phyloP scores from a whole-genome alignment of 257 asterid species.

The Gentiana straminea region DNA sequence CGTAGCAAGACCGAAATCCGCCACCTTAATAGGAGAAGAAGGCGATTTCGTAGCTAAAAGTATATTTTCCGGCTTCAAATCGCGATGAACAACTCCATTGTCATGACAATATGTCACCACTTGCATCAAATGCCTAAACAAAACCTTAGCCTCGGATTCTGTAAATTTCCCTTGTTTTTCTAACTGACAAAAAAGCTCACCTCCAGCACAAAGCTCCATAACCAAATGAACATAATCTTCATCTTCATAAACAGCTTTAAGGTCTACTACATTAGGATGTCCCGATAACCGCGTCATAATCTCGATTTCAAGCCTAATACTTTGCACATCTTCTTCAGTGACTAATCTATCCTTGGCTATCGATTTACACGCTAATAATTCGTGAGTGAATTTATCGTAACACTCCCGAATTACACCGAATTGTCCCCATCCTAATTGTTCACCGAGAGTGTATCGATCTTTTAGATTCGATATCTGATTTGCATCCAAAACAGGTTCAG shows the following conservation, averaged over 20 bases:
- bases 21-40: slow-evolving; percentile 66
- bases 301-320: slow-evolving; percentile 76
- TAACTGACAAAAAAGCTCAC: slow-evolving; percentile 69
- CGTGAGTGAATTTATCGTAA: slow-evolving; percentile 48
- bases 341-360: slow-evolving; percentile 68
- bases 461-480: slow-evolving; percentile 24
- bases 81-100: slow-evolving; percentile 71
- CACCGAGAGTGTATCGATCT: slow-evolving; percentile 50
- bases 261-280: slow-evolving; percentile 69
- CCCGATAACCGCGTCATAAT: slow-evolving; percentile 74
- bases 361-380: slow-evolving; percentile 73
- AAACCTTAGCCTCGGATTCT: slow-evolving; percentile 44
- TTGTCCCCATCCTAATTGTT: slow-evolving; percentile 73
- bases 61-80: slow-evolving; percentile 75
- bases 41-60: slow-evolving; percentile 54
- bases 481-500: slow-evolving; percentile 39
- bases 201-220: slow-evolving; percentile 92
- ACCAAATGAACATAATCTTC: slow-evolving; percentile 65
- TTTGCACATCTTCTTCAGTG: slow-evolving; percentile 56
- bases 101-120: slow-evolving; percentile 67
- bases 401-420: slow-evolving; percentile 70
- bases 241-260: slow-evolving; percentile 75
- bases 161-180: slow-evolving; percentile 74
- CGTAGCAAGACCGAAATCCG: slow-evolving; percentile 84
- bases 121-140: slow-evolving; percentile 58